Evolutionary conservation across 306 rosid genomes (phyloP).

Genomic region (Hippophae gyantsensis): DNA sequence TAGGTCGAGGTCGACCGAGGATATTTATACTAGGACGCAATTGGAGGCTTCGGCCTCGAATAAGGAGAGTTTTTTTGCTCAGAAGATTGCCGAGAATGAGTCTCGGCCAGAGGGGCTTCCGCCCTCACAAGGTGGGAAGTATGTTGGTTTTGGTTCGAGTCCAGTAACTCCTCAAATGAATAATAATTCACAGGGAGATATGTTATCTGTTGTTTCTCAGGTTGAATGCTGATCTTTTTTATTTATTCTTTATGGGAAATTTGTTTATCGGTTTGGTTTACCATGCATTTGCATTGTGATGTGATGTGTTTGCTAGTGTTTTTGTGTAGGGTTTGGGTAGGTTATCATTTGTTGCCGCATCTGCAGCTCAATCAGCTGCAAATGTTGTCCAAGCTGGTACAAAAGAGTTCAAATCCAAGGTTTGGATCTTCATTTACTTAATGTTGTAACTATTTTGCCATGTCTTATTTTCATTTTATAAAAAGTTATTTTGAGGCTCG

Average conservation of each 20-base stretch:
- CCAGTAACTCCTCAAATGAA: constrained; percentile 40
- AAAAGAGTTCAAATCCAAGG: constrained; percentile 77
- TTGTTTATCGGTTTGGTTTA: background rate
- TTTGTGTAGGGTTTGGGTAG: constrained; percentile 72
- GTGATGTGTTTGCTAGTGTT: background rate
- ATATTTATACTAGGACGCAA: constrained; percentile 55
- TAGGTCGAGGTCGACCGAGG: constrained; percentile 79
- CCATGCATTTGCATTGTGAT: background rate
- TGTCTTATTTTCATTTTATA: too few relatives aligned
- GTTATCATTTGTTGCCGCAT: constrained; percentile 74
- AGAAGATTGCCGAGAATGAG: constrained; percentile 57
- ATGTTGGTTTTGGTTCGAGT: constrained; percentile 87
- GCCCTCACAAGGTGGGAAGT: constrained; percentile 93
- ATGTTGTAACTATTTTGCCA: too few relatives aligned
- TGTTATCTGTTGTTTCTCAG: constrained; percentile 90
- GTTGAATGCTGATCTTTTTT: constrained; percentile 20
- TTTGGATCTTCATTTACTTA: constrained; percentile 1
- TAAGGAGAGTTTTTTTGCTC: constrained; percentile 63
- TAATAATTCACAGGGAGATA: constrained; percentile 43
- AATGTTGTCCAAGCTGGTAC: constrained; percentile 78
- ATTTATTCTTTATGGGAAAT: background rate
- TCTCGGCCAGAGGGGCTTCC: constrained; percentile 77
- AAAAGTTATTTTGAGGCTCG: too few relatives aligned
- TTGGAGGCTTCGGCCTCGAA: constrained; percentile 84
- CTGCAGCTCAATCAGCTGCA: constrained; percentile 89